Percentiles rank a stretch among this genome's conserved stretches.
Conservation (phyloP, 768 basidiomycete species). For the Suillus variegatus region DNA sequence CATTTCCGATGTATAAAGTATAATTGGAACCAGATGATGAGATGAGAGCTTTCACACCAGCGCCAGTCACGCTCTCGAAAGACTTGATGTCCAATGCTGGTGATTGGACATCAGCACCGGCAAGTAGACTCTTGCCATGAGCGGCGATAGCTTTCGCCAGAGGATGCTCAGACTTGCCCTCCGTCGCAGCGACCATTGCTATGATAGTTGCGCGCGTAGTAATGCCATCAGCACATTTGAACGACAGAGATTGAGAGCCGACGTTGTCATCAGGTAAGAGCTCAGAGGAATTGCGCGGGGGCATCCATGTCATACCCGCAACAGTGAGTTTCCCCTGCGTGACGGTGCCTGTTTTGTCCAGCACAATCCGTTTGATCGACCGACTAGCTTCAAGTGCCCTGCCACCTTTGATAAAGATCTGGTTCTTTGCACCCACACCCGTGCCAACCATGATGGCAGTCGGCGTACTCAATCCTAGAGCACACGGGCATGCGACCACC, state of each 20-base stretch:
- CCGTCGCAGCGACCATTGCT: slow-evolving; percentile 82
- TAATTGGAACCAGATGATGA: slow-evolving; percentile 51
- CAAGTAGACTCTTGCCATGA: slow-evolving; percentile 70
- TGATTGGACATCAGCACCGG: slow-evolving; percentile 36
- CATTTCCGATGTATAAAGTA: slow-evolving; percentile 75
- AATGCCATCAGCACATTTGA: slow-evolving; percentile 57
- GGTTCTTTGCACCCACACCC: slow-evolving; percentile 94
- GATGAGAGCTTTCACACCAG: slow-evolving; percentile 79
- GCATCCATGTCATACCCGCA: slow-evolving; percentile 74
- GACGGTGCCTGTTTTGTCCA: slow-evolving; percentile 98
- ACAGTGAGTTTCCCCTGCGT: slow-evolving; percentile 94
- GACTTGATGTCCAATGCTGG: slow-evolving; percentile 60
- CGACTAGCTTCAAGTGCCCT: slow-evolving; percentile 91
- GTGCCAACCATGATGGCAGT: slow-evolving; percentile 99
- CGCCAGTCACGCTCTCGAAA: slow-evolving; percentile 90
- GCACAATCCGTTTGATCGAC: slow-evolving; percentile 74
- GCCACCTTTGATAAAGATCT: slow-evolving; percentile 97
- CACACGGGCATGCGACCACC: slow-evolving; percentile 98
- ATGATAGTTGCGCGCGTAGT: slow-evolving; percentile 64
- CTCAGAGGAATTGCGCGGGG: slow-evolving; percentile 34
- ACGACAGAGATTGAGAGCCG: slow-evolving; percentile 15
- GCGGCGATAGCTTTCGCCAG: slow-evolving; percentile 90
- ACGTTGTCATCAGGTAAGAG: slow-evolving; percentile 15
- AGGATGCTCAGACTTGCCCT: slow-evolving; percentile 94
- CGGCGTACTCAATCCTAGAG: slow-evolving; percentile 92